Evolutionary conservation across 306 rosid species (phyloP).

Genomic region (Begonia fuchsioides): DNA sequence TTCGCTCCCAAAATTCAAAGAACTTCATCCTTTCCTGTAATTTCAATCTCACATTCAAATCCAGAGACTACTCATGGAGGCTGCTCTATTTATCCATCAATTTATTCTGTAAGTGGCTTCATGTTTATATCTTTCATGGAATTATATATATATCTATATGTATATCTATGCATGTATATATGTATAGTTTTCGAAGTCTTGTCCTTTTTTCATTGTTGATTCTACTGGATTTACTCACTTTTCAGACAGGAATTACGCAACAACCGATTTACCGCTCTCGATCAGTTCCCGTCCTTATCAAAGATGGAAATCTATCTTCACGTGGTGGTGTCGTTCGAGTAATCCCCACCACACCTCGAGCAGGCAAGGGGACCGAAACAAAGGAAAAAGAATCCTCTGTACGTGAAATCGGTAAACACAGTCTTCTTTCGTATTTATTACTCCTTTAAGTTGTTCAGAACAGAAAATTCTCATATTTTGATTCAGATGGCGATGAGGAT

Average conservation of each 20-base stretch:
- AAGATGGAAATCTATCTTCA: conserved; percentile 21
- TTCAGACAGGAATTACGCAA: conserved; percentile 33
- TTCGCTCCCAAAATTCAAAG: conserved; percentile 24
- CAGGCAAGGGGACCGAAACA: conserved; percentile 11
- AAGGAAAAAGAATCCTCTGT: conserved; percentile 11
- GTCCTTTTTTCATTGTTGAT: not conserved
- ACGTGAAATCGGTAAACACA: conserved; percentile 15
- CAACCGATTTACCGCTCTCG: conserved; percentile 29
- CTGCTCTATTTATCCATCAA: conserved; percentile 12
- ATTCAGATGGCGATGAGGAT: conserved; percentile 48
- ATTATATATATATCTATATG: not conserved
- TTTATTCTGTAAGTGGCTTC: conserved; percentile 27
- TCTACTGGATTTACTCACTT: conserved; percentile 12
- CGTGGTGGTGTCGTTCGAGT: conserved; percentile 18
- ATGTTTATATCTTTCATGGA: too few species aligned
- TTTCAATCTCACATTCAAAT: conserved; percentile 43
- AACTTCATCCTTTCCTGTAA: conserved; percentile 44
- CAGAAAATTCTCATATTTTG: conserved; percentile 17
- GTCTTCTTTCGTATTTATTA: not conserved
- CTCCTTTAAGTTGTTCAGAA: conserved; percentile 9
- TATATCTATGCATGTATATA: too few species aligned
- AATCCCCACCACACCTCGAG: conserved; percentile 26
- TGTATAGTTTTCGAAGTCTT: not conserved
- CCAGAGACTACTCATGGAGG: conserved; percentile 49
- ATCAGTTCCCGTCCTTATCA: conserved; percentile 26